Base-by-base conservation (phyloP, 768 basidiomycete species). In the Piloderma croceum region DNA sequence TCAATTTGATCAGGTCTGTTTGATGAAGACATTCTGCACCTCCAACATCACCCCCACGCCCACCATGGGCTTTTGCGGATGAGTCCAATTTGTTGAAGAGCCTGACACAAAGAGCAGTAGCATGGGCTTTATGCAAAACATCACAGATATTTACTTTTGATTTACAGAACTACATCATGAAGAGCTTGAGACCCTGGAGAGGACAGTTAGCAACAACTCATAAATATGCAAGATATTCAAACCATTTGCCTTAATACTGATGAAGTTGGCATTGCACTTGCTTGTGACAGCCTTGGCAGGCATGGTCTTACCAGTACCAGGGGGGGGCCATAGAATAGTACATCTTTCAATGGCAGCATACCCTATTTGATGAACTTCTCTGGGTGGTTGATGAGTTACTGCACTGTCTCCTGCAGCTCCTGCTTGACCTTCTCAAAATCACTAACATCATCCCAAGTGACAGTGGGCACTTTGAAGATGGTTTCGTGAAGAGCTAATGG, bases 331-430 rank as follows among this genome's bases (percentile, higher is more conserved):
- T 98, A 99, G 79, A 99, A 99, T 56, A 99, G 67, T 33, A 99
- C 96, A 81, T 96, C 96, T 73, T 98, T 98, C 24, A 91, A 94
- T 4, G 96, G 94, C 20, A 90, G 91, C 96, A 99, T 98, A 52
- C 96, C 96, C 57, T 99, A 99, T 73, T 99, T 99, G 84, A 99
- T 75, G 91, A 98, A 99, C 73, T 99, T 99, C 63, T 99, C 96
- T 46, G 96, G 96, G 61, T 98, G 96, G 66, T 99, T 96, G 64
- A 98, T 96, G 38, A 94, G 96, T 73, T 99, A 99, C 61, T 98
- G 94, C 1, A 99, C 94, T 9, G 96, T 99, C 70, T 99, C 96
- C 62, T 99, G 96, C 39, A 99, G 74, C 69, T 99, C 96, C 68
- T 79, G 81, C 73, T 99, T 98, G 85, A 99, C 96, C 67, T 98